These are phyloP conservation scores for Breynia disticha DNA, from an alignment of 441 rosid genomes.

Conservation along the genomic window DNA sequence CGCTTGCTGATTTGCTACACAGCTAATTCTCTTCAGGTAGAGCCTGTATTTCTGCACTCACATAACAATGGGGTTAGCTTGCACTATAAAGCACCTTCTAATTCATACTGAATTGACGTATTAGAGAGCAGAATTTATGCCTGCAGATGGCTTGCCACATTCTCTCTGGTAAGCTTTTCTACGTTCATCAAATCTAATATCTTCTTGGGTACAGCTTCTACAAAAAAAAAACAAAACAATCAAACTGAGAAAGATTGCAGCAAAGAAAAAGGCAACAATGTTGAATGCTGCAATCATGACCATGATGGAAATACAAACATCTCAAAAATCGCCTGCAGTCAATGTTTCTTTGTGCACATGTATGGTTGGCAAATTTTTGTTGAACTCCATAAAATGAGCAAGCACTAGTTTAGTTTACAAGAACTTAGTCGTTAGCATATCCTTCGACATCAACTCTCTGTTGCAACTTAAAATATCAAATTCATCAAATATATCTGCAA, in stretches of 20 bases:
- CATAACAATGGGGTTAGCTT: conserved; percentile 18
- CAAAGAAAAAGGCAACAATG: too few relatives aligned
- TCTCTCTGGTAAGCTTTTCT: conserved; percentile 87
- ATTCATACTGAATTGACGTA: conserved; percentile 4
- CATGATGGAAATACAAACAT: too few relatives aligned
- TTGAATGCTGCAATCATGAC: too few relatives aligned
- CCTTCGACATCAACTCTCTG: too few relatives aligned
- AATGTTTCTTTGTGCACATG: too few relatives aligned
- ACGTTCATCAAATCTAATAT: conserved; percentile 91
- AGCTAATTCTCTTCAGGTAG: conserved; percentile 67
- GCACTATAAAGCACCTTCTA: conserved; percentile 1
- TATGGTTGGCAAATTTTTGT: too few relatives aligned
- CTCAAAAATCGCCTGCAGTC: too few relatives aligned
- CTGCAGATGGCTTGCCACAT: conserved; percentile 98
- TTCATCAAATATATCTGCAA: conserved; percentile 1
- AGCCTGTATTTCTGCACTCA: conserved; percentile 72
- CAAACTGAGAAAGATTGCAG: too few relatives aligned
- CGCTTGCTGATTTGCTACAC: conserved; percentile 64
- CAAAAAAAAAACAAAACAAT: conserved; percentile 2
- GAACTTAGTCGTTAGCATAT: neutral
- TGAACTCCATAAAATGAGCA: neutral
- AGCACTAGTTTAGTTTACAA: neutral
- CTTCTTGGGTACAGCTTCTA: conserved; percentile 96
- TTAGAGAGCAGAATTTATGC: conserved; percentile 20
- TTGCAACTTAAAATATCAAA: neutral